Evolutionary conservation across 495 filamentous ascomycete species (phyloP), one percentile per base, ranked within the genome.

Genomic region (Chlorociboria aeruginascens): DNA sequence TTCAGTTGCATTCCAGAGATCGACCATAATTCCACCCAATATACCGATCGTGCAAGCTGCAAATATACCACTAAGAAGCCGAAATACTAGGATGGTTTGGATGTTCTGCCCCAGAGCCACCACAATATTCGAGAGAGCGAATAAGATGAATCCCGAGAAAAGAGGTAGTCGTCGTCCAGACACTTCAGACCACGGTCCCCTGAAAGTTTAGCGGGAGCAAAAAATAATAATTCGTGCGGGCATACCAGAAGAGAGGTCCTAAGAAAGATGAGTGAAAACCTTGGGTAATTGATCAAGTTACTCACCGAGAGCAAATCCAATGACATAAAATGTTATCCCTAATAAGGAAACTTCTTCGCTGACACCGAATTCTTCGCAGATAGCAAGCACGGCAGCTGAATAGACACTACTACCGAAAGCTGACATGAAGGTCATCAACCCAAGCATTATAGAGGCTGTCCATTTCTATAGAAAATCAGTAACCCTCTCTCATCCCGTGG

Each of bases 1-100:
- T 57, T 90, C 84, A 52, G 88, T 83, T 28, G 77, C 81, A 41
- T 63, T 75, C 79, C 81, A 90, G 20, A 89, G 56, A 61, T 90
- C 85, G 8, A 83, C 80, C 35, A 90, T 63, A 10, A 80, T 83
- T 25, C 85, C 85, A 39, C 85, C 85, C 8, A 81, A 71, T 38
- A 82, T 73, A 3, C 76, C 75, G 9, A 86, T 54, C 6, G 83
- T 77, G 1, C 81, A 75, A 44, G 72, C 76, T 14, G 80, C 83
- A 54, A 85, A 82, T 25, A 76, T 50, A 13, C 81, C 82, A 8
- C 70, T 63, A n/a, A 86, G 63, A 60, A 85, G 77, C 0, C 80
- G 73, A 54, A 71, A 71, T 44, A 83, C 50, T 46, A 86, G 62
- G 55, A 85, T 72, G 0, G 79, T 83, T 31, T 74, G 64, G 0